Evolutionary conservation across 75 land plant genomes (phyloP).

Genomic region (Sequoiadendron giganteum): DNA sequence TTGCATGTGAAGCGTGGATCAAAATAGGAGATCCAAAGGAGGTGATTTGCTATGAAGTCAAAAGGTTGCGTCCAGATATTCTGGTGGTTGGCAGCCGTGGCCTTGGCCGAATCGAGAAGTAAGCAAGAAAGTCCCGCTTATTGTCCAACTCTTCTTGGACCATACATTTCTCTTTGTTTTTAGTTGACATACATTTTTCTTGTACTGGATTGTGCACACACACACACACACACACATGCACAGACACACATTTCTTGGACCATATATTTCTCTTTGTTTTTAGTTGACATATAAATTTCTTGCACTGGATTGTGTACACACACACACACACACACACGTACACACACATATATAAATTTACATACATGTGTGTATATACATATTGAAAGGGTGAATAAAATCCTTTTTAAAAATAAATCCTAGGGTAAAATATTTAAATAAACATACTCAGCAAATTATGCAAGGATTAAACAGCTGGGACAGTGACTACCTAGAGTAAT

Average conservation of each 20-base stretch:
- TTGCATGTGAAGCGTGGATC: conserved; percentile 89
- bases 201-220: background rate
- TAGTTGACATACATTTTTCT: background rate
- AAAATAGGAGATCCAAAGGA: conserved; percentile 82
- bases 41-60: conserved; percentile 72
- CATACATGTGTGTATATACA: too few species aligned
- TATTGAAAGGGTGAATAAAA: too few species aligned
- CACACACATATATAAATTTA: too few species aligned
- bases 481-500: too few species aligned
- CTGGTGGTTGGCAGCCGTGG: conserved; percentile 86
- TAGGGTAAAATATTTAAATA: too few species aligned
- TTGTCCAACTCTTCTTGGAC: background rate
- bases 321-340: too few species aligned
- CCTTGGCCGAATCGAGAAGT: conserved; percentile 84
- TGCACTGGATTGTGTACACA: background rate
- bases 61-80: conserved; percentile 69
- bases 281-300: background rate
- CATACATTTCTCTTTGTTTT: background rate
- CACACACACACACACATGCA: too few species aligned
- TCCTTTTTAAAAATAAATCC: too few species aligned
- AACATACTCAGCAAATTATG: too few species aligned
- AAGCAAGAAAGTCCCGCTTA: background rate
- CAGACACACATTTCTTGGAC: too few species aligned
- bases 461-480: too few species aligned
- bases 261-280: too few species aligned